Evolutionary conservation across 805 yeast genomes (phyloP).

Genomic region (Saccharomyces kudriavzevii): DNA sequence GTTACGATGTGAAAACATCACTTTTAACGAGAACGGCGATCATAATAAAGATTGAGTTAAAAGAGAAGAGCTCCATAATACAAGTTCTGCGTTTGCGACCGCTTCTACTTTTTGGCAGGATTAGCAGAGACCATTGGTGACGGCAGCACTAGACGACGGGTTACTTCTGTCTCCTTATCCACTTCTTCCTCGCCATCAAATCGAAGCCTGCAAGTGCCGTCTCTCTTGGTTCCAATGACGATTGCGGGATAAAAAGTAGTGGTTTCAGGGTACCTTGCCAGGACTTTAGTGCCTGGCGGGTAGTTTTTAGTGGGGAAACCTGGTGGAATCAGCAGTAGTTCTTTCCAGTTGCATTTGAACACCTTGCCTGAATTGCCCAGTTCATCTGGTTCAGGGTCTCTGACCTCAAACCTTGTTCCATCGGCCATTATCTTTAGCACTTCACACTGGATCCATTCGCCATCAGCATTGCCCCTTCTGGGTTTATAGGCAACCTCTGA

Average conservation of each 20-base stretch:
- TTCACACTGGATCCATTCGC: slow-evolving; percentile 95
- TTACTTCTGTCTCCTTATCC: slow-evolving; percentile 90
- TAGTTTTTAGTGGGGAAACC: slow-evolving; percentile 40
- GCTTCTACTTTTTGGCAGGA: slow-evolving; percentile 15
- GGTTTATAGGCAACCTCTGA: slow-evolving; percentile 85
- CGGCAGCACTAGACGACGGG: slow-evolving; percentile 73
- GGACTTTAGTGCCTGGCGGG: slow-evolving; percentile 70
- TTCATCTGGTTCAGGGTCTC: slow-evolving; percentile 97
- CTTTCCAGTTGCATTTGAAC: slow-evolving; percentile 76
- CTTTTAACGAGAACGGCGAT: neutral
- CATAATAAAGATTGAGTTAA: no score
- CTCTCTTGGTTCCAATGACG: slow-evolving; percentile 67
- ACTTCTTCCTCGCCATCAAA: slow-evolving; percentile 98
- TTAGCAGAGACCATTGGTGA: slow-evolving; percentile 38
- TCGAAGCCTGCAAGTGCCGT: slow-evolving; percentile 66
- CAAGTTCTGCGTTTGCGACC: neutral
- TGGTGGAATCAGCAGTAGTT: slow-evolving; percentile 65
- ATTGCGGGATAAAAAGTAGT: slow-evolving; percentile 95
- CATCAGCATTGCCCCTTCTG: slow-evolving; percentile 51
- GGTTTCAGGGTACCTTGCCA: slow-evolving; percentile 95
- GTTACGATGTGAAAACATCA: neutral
- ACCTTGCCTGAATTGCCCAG: slow-evolving; percentile 79
- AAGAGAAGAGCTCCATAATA: neutral
- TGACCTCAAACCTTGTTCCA: slow-evolving; percentile 74
- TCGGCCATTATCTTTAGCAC: slow-evolving; percentile 71